Percentiles rank a stretch among this genome's conserved stretches.
These are phyloP conservation scores for Papiliotrema terrestris DNA, from an alignment of 1,284 basidiomycete genomes.

Conservation along the genomic window DNA sequence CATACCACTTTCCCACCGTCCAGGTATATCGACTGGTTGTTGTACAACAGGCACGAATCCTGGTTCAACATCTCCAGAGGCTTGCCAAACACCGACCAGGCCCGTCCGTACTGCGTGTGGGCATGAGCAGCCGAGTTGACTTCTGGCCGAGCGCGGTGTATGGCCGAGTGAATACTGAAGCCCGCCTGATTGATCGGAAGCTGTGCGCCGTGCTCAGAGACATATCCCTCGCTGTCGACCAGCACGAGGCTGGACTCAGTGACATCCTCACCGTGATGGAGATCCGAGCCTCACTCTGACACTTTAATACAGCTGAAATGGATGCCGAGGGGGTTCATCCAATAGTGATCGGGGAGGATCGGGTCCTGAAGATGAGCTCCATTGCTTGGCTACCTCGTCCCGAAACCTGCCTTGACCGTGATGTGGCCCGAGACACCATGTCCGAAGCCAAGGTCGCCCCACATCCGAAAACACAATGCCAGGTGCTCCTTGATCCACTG, in stretches of 20 bases:
- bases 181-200: constrained; percentile 26
- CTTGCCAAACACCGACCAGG: constrained; percentile 59
- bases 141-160: constrained; percentile 53
- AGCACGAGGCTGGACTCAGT: constrained; percentile 21
- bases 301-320: constrained; percentile 49
- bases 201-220: constrained; percentile 21
- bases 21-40: constrained; percentile 26
- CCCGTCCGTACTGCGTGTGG: constrained; percentile 60
- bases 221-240: constrained; percentile 25
- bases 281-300: neutral
- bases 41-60: constrained; percentile 43
- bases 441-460: constrained; percentile 57
- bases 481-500: constrained; percentile 56
- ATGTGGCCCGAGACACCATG: constrained; percentile 61
- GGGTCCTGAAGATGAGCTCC: constrained; percentile 52
- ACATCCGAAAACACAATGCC: constrained; percentile 24
- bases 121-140: constrained; percentile 55
- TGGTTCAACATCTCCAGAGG: constrained; percentile 46
- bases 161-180: constrained; percentile 11
- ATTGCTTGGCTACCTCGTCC: neutral
- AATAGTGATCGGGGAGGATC: constrained; percentile 55
- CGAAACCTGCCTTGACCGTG: constrained; percentile 48
- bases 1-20: constrained; percentile 45
- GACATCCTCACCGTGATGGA: neutral
- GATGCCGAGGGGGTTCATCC: constrained; percentile 54